These are phyloP conservation scores for Claviceps spartinae DNA, from an alignment of 2,329 filamentous ascomycete species.

Conservation along the genomic window DNA sequence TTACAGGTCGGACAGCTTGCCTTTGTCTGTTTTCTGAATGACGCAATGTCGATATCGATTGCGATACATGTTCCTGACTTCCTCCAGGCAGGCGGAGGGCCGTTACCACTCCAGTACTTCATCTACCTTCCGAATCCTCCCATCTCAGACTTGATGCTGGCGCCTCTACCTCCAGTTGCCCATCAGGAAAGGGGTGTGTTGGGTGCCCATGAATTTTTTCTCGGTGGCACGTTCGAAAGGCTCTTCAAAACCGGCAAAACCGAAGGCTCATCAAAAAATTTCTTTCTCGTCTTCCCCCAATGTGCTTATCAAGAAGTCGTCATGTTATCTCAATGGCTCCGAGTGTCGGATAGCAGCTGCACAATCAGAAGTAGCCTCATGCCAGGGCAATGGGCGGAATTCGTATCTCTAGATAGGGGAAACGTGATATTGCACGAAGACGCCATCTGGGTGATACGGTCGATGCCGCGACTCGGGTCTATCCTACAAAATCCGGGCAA, in stretches of 20 bases:
- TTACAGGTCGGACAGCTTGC: slow-evolving; percentile 24
- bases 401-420: slow-evolving; percentile 19
- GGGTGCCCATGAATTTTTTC: slow-evolving; percentile 15
- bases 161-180: slow-evolving; percentile 9
- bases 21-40: slow-evolving; percentile 17
- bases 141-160: slow-evolving; percentile 12
- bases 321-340: slow-evolving; percentile 33
- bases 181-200: background rate
- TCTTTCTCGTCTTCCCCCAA: slow-evolving; percentile 37
- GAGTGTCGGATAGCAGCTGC: slow-evolving; percentile 23
- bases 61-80: slow-evolving; percentile 19
- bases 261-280: slow-evolving; percentile 13
- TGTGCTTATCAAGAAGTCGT: slow-evolving; percentile 19
- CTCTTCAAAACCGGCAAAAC: slow-evolving; percentile 11
- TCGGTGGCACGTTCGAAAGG: slow-evolving; percentile 19
- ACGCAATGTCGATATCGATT: slow-evolving; percentile 13
- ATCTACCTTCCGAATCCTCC: slow-evolving; percentile 20
- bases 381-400: slow-evolving; percentile 34
- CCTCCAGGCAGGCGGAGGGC: background rate
- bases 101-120: slow-evolving; percentile 20
- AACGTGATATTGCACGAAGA: slow-evolving; percentile 33
- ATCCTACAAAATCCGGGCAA: slow-evolving; percentile 18
- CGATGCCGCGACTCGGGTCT: slow-evolving; percentile 23
- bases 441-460: slow-evolving; percentile 22
- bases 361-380: slow-evolving; percentile 27